Evolutionary conservation across 805 yeast species (phyloP), one percentile per base, ranked within the genome.

Genomic region (Priceomyces castillae): DNA sequence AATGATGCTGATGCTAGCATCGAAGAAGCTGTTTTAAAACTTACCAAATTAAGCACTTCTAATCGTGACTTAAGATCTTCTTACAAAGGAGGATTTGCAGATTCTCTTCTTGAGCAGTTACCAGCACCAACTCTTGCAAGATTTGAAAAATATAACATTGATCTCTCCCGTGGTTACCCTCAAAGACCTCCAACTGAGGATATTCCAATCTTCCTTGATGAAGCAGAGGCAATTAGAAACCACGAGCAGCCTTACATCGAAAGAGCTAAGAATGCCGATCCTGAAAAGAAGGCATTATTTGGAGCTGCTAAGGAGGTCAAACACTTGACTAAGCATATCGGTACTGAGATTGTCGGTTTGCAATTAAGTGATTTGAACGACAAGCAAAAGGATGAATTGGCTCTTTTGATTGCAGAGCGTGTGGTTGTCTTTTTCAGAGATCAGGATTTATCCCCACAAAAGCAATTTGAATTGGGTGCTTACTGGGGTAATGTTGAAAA

Each of bases 361-460:
- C 64, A 61, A 50, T 55, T 61, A 37, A 40, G 39, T 18, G 62
- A 61, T 5, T 56, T 61, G 31, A 57, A 34, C 34, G 62, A 61
- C 40, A 30, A 58, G 43, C 64, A 61, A 46, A 52, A 50, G 36
- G 65, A 61, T 47, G 65, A 61, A 48, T 53, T 61, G 40, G 65
- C 65, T 20, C 46, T 59, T 9, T 51, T 61, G 37, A 46, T 61
- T 30, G 64, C 62, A 30, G 65, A 61, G 47, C 50, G 65, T 48
- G 57, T 57, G 3, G 65, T 59, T 37, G 64, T 61, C 2, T 61
- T 62, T 46, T 62, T 62, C 44, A 57, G 58, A 46, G 60, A 62
- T 40, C 67, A 62, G 48, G 65, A 59, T 40, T 51, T 62, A 33
- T 55, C 65, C 30, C 67, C 65, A 9, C 62, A 59, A 49, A 58